Evolutionary conservation across 148 eudicot species (phyloP), one percentile per base, ranked within the genome.

Genomic region (Chenopodium berlandieri): DNA sequence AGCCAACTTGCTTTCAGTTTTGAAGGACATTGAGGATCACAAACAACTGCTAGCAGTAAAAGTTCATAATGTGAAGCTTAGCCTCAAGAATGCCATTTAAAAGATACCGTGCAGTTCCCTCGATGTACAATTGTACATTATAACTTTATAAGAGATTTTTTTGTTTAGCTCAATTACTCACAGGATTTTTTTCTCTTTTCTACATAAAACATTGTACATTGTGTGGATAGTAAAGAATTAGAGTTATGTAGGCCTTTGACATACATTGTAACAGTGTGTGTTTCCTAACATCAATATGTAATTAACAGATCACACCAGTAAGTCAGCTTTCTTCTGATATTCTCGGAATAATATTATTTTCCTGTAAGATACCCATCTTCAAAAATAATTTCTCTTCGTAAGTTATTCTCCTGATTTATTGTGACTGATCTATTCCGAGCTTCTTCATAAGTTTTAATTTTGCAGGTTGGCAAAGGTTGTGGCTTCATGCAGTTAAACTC

Each of bases 21-120:
- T 91, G 87, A 91, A 88, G 85, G 93, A 90, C 75, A 86, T 93
- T 73, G 95, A 93, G 81, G 87, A 85, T 80, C 91, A 93, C 82
- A 91, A 90, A 70, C 90, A 88, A 70, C 89, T 85, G 78, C 75
- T 93, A 62, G 86, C 89, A 17, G 82, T 86, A 60, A 91, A 91
- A 87, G 88, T 91, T 37, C 85, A 90, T 72, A 93, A 75, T 83
- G 82, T 91, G 54, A 91, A 89, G 89, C 86, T 91, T 65, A 87
- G 88, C 85, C 70, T 93, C 88, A 91, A 86, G 82, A 90, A 89
- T 52, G 65, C 79, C 44, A 69, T 68, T 16, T 87, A 81, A 79
- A 40, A 69, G 75, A 71, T 83, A 48, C 64, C 25, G 56, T 17
- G 71, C 76, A 44, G 10, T 68, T 54, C 14, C 4, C 56, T 48